Evolutionary conservation across 1,284 basidiomycete species (phyloP).

Genomic region (Apiotrichum gracile): DNA sequence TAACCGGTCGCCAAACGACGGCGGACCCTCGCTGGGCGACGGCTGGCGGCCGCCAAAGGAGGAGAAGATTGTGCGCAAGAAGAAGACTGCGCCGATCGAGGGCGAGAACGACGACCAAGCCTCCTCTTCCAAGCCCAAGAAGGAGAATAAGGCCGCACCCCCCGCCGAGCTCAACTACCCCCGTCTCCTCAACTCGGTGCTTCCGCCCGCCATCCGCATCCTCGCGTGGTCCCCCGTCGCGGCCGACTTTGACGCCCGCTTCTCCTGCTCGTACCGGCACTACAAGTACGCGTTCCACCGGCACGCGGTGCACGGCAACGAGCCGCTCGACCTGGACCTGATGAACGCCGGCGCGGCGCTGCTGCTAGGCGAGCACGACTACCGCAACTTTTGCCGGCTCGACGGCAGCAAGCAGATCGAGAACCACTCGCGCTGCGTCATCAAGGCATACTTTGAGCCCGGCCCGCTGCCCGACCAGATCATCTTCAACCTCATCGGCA

Average conservation of each 20-base stretch:
- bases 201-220: constrained; percentile 85
- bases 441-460: constrained; percentile 36
- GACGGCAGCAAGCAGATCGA: constrained; percentile 90
- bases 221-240: constrained; percentile 92
- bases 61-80: constrained; percentile 5
- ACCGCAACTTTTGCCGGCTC: constrained; percentile 92
- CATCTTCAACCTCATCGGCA: constrained; percentile 78
- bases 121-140: constrained; percentile 1
- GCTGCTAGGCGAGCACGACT: constrained; percentile 88
- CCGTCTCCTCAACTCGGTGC: constrained; percentile 75
- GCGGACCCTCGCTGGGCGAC: constrained; percentile 25
- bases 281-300: constrained; percentile 93
- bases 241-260: constrained; percentile 75
- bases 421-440: constrained; percentile 45
- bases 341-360: constrained; percentile 72
- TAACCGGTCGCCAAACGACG: constrained; percentile 30
- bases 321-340: constrained; percentile 60
- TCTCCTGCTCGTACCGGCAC: constrained; percentile 79
- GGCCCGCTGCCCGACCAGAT: constrained; percentile 40
- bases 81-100: not conserved
- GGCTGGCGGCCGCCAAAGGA: constrained; percentile 17
- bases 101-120: not conserved
- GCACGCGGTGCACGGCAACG: constrained; percentile 32
- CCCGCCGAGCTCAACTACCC: constrained; percentile 69
- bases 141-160: not conserved